Evolutionary conservation across 2,329 filamentous ascomycete species (phyloP), one percentile per base, ranked within the genome.

Genomic region (Cladorrhinum sp.): DNA sequence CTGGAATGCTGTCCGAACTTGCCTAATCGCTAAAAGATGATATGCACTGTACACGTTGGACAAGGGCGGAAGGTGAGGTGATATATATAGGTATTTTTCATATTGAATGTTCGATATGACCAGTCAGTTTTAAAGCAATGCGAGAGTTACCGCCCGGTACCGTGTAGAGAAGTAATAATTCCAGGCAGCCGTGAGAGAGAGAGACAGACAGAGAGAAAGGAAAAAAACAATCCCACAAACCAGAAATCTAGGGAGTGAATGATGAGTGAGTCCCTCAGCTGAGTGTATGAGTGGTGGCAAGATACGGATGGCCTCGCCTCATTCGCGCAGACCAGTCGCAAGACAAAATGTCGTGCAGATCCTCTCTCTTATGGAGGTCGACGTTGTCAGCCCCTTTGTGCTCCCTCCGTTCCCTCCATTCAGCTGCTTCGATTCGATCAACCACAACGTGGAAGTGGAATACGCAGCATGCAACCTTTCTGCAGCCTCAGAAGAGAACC

Each of bases 301-400:
- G 36, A 36, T n/a, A n/a, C n/a, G n/a, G n/a, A n/a, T 7, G 9
- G 21, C 42, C 56, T 62, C 54, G 61, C 61, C 63, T 63, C 59
- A 54, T 36, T 30, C 28, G 54, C 55, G 59, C 63, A 63, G 56
- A 21, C 26, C 30, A 49, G 26, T 36, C 12, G 33, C 12, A 16
- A 36, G 33, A 36, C 33, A 36, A 36, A 36, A 36, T 36, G 33
- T 36, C 26, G 36, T 57, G 55, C 55, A 57, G 55, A 57, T 57
- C 30, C 36, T 55, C 33, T 55, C 24, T 20, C 3, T 9, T 10
- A 36, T 36, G 33, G 33, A 16, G 12, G 33, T 36, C 12, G 8
- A 36, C 33, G 26, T 16, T 36, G 33, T 36, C 33, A 36, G 33
- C 33, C 12, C 9, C 12, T 36, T 36, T 48, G 36, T 50, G 24